Evolutionary conservation across 352 stramenopile genomes (phyloP).

Genomic region (Phytophthora parvispora): DNA sequence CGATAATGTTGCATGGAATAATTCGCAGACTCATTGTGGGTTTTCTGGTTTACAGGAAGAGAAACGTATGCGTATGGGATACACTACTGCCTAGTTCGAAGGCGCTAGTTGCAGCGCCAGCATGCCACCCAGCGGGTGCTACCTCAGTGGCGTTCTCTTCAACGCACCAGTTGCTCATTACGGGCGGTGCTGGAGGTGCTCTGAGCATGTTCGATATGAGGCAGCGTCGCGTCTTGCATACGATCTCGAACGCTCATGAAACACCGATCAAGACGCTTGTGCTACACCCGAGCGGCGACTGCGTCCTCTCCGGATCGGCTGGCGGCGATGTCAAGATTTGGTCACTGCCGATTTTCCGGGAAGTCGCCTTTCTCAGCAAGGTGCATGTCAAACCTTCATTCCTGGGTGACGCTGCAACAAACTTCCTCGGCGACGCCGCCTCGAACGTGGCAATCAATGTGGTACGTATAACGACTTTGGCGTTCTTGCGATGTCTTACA

Average conservation of each 20-base stretch:
- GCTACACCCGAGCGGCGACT: conserved; percentile 83
- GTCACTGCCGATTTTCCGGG: conserved; percentile 87
- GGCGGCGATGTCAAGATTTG: conserved; percentile 91
- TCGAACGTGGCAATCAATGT: conserved; percentile 91
- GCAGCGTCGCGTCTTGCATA: conserved; percentile 88
- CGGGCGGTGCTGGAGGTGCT: conserved; percentile 77
- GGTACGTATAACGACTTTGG: conserved; percentile 44
- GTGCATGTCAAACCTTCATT: conserved; percentile 87
- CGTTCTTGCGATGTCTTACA: not conserved
- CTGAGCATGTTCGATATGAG: conserved; percentile 91
- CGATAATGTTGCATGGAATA: not conserved
- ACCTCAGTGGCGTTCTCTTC: conserved; percentile 84
- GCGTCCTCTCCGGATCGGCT: conserved; percentile 84
- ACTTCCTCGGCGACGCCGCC: conserved; percentile 79
- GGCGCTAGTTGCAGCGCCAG: conserved; percentile 70
- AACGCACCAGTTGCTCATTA: conserved; percentile 86
- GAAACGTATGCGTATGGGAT: conserved; percentile 90
- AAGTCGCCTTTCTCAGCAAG: conserved; percentile 79
- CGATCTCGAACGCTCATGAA: conserved; percentile 86
- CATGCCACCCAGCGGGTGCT: conserved; percentile 81
- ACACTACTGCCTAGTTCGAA: conserved; percentile 80
- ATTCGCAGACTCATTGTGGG: conserved; percentile 5
- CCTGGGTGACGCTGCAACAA: conserved; percentile 79
- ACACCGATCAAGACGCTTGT: conserved; percentile 87
- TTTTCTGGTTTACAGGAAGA: conserved; percentile 56